Evolutionary conservation across 1,139 yeast species (phyloP).

Genomic region (Oligophagozyma castellii): DNA sequence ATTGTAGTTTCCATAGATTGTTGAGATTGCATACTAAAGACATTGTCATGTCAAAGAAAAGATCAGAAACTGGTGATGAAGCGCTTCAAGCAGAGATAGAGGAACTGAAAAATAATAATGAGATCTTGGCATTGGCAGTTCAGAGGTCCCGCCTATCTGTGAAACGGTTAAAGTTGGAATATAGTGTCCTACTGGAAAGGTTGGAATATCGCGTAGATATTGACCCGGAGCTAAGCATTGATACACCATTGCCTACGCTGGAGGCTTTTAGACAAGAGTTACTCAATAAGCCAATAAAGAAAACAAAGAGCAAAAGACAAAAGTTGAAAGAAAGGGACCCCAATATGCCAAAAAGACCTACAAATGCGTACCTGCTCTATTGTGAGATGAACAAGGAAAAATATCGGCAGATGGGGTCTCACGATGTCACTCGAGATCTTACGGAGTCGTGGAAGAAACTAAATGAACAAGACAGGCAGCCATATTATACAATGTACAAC

Average conservation of each 20-base stretch:
- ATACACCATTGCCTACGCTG: constrained; percentile 21
- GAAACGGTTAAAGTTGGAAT: constrained; percentile 69
- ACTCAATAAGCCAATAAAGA: constrained; percentile 17
- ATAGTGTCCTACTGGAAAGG: constrained; percentile 65
- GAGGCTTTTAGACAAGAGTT: constrained; percentile 19
- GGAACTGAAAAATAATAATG: constrained; percentile 72
- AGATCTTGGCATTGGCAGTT: constrained; percentile 62
- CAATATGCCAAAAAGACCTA: constrained; percentile 74
- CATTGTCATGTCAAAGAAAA: too few relatives aligned
- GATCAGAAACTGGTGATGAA: too few relatives aligned
- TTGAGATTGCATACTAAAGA: too few relatives aligned
- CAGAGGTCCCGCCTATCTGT: constrained; percentile 67
- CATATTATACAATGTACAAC: constrained; percentile 64
- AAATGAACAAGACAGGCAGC: constrained; percentile 55
- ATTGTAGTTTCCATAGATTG: too few relatives aligned
- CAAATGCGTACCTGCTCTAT: constrained; percentile 76
- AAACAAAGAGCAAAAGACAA: constrained; percentile 22
- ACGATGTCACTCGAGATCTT: constrained; percentile 61
- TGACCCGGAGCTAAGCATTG: constrained; percentile 20
- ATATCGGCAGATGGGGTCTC: constrained; percentile 42
- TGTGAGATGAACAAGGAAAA: constrained; percentile 79
- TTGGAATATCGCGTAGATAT: constrained; percentile 43
- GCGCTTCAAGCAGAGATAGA: constrained; percentile 60
- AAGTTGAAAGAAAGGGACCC: constrained; percentile 46
- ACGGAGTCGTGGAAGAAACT: constrained; percentile 81